Conservation (phyloP, 2,329 filamentous ascomycete genomes). For the Capronia americana region DNA sequence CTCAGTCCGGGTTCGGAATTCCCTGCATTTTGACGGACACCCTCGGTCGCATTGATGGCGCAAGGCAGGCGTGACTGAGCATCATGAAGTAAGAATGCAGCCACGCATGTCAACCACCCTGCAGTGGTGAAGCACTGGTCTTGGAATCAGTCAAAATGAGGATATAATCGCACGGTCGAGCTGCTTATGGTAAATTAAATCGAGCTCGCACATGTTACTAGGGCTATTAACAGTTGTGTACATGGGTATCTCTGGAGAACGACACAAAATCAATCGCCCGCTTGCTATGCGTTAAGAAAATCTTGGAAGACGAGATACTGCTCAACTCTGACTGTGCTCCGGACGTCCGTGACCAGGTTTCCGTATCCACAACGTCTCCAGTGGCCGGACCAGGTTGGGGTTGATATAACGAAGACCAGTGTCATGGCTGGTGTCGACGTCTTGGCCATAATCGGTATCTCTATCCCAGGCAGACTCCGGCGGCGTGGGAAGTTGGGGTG, state of each 20-base stretch:
- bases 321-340: constrained; percentile 8
- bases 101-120: background rate
- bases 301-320: constrained; percentile 7
- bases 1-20: background rate
- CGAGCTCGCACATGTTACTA: constrained; percentile 3
- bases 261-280: constrained; percentile 15
- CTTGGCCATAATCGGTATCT: constrained; percentile 50
- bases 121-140: background rate
- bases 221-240: constrained; percentile 15
- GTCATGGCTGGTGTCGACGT: constrained; percentile 50
- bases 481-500: constrained; percentile 42
- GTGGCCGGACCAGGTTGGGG: constrained; percentile 52
- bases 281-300: constrained; percentile 31
- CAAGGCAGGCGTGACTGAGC: background rate
- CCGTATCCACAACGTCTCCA: constrained; percentile 53
- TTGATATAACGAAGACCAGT: constrained; percentile 55
- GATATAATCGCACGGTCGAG: background rate
- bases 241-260: constrained; percentile 28
- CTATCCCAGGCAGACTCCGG: constrained; percentile 50
- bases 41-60: background rate
- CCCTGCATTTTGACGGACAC: background rate
- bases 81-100: background rate
- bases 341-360: constrained; percentile 33
- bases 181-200: background rate
- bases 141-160: background rate